A percentile compares a stretch with the other conserved stretches of the same genome.
phyloP scores from a whole-genome alignment of 1,284 basidiomycete species.

The Porodaedalea pini region DNA sequence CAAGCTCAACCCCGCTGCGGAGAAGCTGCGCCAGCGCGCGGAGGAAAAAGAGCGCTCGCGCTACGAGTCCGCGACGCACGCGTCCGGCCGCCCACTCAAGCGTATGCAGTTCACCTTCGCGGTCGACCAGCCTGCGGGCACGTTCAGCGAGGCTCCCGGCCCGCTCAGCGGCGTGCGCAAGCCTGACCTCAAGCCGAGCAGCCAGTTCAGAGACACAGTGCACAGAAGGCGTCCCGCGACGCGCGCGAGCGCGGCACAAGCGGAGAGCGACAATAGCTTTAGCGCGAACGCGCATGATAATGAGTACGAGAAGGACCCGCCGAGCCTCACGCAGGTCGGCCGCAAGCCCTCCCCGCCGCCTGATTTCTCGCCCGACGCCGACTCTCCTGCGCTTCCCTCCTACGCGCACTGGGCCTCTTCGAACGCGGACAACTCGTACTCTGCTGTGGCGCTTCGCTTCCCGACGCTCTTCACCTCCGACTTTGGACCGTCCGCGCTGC shows the following conservation, averaged over 20 bases:
- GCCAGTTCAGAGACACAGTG: conserved; percentile 56
- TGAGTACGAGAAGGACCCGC: conserved; percentile 13
- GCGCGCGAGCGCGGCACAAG: conserved; percentile 29
- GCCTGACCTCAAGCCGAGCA: conserved; percentile 64
- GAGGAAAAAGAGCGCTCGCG: conserved; percentile 75
- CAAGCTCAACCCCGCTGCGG: conserved; percentile 65
- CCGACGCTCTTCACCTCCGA: conserved; percentile 67
- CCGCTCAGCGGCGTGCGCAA: conserved; percentile 48
- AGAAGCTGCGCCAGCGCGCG: conserved; percentile 73
- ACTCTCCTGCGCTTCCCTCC: no score
- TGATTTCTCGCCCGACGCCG: not conserved
- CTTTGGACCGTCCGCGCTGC: conserved; percentile 73
- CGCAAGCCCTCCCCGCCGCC: conserved; percentile 15
- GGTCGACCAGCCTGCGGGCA: conserved; percentile 58
- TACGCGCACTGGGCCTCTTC: not conserved
- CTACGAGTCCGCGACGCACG: conserved; percentile 58
- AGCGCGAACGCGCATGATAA: not conserved
- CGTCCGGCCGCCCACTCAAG: conserved; percentile 60
- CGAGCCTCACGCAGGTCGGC: conserved; percentile 13
- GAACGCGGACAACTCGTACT: conserved; percentile 26
- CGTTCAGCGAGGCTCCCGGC: conserved; percentile 33
- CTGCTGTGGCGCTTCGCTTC: conserved; percentile 45
- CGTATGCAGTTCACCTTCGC: conserved; percentile 84
- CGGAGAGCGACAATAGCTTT: not conserved
- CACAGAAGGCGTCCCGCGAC: conserved; percentile 38